These are phyloP conservation scores for Vanrija sp. DNA, from an alignment of 1,284 basidiomycete genomes.

Conservation along the genomic window DNA sequence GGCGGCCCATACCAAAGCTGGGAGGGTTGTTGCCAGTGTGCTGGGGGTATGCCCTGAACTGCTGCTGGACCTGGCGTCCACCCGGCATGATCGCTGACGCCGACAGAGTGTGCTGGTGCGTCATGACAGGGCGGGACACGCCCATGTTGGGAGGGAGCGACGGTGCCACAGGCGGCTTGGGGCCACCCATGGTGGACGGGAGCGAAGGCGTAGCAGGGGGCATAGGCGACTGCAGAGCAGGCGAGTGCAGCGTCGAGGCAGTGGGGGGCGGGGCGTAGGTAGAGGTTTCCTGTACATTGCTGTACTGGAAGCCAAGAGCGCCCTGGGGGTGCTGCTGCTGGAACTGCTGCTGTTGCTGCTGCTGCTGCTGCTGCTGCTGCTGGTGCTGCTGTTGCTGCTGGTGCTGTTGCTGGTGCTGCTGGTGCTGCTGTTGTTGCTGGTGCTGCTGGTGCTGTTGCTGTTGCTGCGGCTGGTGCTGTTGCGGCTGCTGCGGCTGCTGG, in stretches of 20 bases:
- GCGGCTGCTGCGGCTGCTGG: constrained; percentile 3
- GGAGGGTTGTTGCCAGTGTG: no score
- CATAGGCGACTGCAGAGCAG: constrained; percentile 1
- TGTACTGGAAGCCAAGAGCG: no score
- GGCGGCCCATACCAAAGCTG: constrained; percentile 13
- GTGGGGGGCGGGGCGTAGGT: neutral
- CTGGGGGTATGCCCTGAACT: no score
- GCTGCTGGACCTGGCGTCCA: neutral
- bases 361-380: constrained; percentile 3
- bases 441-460: constrained; percentile 1
- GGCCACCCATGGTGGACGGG: neutral
- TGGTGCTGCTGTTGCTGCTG: constrained; percentile 6
- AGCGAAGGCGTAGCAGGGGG: neutral
- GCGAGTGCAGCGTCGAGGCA: neutral
- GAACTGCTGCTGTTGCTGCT: neutral
- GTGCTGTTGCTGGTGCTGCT: constrained; percentile 1
- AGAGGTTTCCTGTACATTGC: neutral
- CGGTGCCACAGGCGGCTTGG: neutral
- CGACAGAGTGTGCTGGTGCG: neutral
- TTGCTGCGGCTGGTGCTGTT: constrained; percentile 4
- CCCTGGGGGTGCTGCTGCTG: no score
- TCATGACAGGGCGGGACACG: neutral
- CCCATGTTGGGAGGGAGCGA: neutral
- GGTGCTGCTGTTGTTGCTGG: no score
- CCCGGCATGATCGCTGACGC: neutral